Percentiles rank a stretch among this genome's conserved stretches.
These are phyloP conservation scores for Ascoidea rubescens DNA, from an alignment of 805 yeast species.

Conservation along the genomic window DNA sequence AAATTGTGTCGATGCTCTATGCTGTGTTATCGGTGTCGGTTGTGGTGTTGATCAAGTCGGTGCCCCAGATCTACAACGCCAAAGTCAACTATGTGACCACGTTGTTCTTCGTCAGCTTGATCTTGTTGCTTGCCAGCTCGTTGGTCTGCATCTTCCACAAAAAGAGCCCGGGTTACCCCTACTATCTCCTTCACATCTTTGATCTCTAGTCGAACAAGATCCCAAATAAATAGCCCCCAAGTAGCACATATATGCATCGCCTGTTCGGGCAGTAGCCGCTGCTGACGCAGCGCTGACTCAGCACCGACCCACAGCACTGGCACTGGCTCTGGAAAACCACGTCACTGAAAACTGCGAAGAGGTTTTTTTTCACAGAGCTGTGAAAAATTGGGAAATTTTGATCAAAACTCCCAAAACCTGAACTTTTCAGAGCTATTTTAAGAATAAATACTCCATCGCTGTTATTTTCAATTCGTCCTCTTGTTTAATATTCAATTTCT, in stretches of 20 bases:
- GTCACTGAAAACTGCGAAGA: neutral
- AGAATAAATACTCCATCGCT: neutral
- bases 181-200: constrained; percentile 29
- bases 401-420: neutral
- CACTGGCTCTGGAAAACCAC: constrained; percentile 20
- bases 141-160: constrained; percentile 50
- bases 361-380: neutral
- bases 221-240: neutral
- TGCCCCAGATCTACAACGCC: constrained; percentile 33
- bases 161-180: constrained; percentile 74
- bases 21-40: constrained; percentile 50
- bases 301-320: constrained; percentile 30
- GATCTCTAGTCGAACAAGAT: neutral
- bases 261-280: constrained; percentile 29
- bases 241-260: neutral
- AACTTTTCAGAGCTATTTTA: neutral
- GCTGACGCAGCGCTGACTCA: constrained; percentile 40
- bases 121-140: constrained; percentile 48
- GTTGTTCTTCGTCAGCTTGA: constrained; percentile 24
- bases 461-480: neutral
- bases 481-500: constrained; percentile 3
- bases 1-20: constrained; percentile 62
- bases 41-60: constrained; percentile 42
- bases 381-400: neutral
- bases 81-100: constrained; percentile 37